Conservation (phyloP, 2,329 filamentous ascomycete genomes). For the Orbilia ellipsospora region DNA sequence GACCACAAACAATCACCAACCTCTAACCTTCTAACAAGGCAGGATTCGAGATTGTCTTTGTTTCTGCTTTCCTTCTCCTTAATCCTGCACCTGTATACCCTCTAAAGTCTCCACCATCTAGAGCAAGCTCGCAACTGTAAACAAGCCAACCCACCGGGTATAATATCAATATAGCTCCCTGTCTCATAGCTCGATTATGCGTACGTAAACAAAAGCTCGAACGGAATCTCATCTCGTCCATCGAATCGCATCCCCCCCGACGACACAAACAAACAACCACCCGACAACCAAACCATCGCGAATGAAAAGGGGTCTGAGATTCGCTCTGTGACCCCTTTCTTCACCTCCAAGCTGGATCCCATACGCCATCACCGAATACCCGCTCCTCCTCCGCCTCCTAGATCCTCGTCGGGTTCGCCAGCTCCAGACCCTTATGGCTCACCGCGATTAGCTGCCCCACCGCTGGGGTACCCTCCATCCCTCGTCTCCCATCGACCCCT, state of each 20-base stretch:
- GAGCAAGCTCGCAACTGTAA: background rate
- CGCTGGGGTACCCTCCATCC: slow-evolving; percentile 46
- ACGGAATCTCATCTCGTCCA: slow-evolving; percentile 4
- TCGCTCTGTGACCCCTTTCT: slow-evolving; percentile 16
- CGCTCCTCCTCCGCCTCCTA: slow-evolving; percentile 48
- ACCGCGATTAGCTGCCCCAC: slow-evolving; percentile 48
- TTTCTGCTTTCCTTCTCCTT: background rate
- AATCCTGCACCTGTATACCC: background rate
- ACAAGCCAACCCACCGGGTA: no score
- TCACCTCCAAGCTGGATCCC: slow-evolving; percentile 53
- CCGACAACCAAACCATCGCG: slow-evolving; percentile 24
- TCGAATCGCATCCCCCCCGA: slow-evolving; percentile 11
- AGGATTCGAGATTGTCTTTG: background rate
- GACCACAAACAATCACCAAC: slow-evolving; percentile 9
- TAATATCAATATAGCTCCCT: no score
- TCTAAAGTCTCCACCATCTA: background rate
- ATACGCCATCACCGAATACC: slow-evolving; percentile 54
- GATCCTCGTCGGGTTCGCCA: slow-evolving; percentile 43
- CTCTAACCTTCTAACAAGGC: slow-evolving; percentile 18
- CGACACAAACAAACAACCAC: background rate
- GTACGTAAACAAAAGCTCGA: background rate
- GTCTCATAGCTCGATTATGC: background rate
- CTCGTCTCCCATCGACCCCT: slow-evolving; percentile 49
- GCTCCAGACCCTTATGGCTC: slow-evolving; percentile 52
- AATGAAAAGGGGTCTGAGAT: slow-evolving; percentile 8